Conservation (phyloP, 768 basidiomycete genomes). For the Strobilomyces confusus region DNA sequence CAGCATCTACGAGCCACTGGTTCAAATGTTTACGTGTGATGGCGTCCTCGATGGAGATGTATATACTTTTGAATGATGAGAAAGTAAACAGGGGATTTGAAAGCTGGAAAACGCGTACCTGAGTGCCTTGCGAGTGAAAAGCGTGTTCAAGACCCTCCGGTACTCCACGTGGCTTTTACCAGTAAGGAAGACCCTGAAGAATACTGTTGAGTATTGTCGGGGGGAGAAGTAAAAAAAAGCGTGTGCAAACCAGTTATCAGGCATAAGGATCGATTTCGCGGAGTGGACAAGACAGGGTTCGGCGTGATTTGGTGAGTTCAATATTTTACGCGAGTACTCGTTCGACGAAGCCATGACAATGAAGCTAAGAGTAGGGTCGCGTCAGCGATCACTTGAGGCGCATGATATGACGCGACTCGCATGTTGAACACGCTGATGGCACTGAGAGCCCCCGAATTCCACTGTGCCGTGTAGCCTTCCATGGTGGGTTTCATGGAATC, state of each 20-base stretch:
- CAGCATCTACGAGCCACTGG: slow-evolving; percentile 63
- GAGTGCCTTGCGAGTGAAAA: slow-evolving; percentile 94
- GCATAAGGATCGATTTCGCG: slow-evolving; percentile 78
- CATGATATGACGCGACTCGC: slow-evolving; percentile 41
- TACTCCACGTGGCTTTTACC: slow-evolving; percentile 94
- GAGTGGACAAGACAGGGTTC: slow-evolving; percentile 94
- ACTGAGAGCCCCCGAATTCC: slow-evolving; percentile 85
- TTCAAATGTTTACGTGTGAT: slow-evolving; percentile 75
- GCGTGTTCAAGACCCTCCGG: slow-evolving; percentile 80
- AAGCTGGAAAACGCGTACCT: slow-evolving; percentile 45
- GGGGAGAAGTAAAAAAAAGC: not conserved
- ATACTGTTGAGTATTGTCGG: not conserved
- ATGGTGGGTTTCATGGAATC: slow-evolving; percentile 90
- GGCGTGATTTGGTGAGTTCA: slow-evolving; percentile 89
- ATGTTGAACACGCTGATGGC: slow-evolving; percentile 97
- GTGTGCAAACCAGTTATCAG: slow-evolving; percentile 76
- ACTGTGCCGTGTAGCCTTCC: slow-evolving; percentile 89
- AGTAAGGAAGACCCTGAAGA: slow-evolving; percentile 90
- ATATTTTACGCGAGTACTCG: slow-evolving; percentile 88
- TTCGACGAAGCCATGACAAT: slow-evolving; percentile 98
- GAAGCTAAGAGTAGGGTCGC: slow-evolving; percentile 57
- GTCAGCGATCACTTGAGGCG: slow-evolving; percentile 1
- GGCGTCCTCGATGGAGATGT: slow-evolving; percentile 77
- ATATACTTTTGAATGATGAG: slow-evolving; percentile 50
- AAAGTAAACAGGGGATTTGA: not conserved